Conservation (phyloP, 441 rosid species). For the Erodium texanum region DNA sequence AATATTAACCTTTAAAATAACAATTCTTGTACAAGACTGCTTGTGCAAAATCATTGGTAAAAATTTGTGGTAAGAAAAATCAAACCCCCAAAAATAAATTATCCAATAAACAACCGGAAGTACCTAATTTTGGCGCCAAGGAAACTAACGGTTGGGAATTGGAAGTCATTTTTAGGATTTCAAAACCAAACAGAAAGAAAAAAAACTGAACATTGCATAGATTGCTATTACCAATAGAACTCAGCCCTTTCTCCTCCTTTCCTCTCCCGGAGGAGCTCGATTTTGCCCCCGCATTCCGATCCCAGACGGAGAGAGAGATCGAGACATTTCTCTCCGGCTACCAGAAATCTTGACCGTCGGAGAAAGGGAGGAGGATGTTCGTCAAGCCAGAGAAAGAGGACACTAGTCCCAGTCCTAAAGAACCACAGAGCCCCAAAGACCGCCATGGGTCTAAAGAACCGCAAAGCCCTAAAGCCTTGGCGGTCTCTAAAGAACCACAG, state of each 20-base stretch:
- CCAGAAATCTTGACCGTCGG: neutral
- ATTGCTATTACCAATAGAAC: neutral
- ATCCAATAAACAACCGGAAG: neutral
- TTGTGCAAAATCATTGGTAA: too few relatives aligned
- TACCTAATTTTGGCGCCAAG: neutral
- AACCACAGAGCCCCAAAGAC: neutral
- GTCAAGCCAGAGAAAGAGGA: neutral
- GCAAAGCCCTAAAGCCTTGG: too few relatives aligned
- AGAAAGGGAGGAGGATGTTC: conserved; percentile 1
- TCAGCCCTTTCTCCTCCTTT: neutral
- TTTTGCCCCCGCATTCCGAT: neutral
- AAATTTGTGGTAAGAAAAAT: too few relatives aligned
- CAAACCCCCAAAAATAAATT: too few relatives aligned
- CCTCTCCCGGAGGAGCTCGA: neutral
- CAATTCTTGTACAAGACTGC: too few relatives aligned
- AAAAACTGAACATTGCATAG: neutral
- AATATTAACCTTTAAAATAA: too few relatives aligned
- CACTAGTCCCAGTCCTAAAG: neutral
- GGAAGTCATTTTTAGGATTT: neutral
- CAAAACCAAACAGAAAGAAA: neutral
- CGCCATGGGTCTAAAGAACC: too few relatives aligned
- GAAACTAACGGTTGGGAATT: neutral
- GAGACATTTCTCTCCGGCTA: neutral
- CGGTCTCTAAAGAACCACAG: too few relatives aligned
- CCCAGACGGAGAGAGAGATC: neutral